Evolutionary conservation across 2,329 filamentous ascomycete genomes (phyloP), one percentile per base, ranked within the genome.

Genomic region (Ophiostoma tasmaniense): DNA sequence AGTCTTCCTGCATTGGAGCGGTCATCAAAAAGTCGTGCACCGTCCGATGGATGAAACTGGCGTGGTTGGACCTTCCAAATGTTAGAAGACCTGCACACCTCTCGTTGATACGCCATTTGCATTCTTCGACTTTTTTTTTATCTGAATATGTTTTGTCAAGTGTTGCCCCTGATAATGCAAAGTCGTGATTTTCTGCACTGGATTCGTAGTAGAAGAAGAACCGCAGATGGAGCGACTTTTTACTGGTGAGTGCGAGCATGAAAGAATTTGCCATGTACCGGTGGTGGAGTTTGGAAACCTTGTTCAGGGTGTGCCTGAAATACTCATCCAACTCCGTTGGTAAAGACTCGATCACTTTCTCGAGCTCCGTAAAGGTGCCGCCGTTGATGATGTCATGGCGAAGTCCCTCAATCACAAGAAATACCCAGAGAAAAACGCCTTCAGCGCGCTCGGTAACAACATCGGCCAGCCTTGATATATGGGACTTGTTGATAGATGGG

Each of bases 341-440:
- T 2, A 65, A 1, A 20, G 14, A 7, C 22, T 42, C 11, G 8
- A 65, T 17, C 6, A 39, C 14, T 28, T 25, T 11, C 20, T 5
- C 3, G 13, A 65, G 35, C n/a, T 42, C 62, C 6, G 22, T 6
- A 3, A 42, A 8, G 10, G 33, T 42, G 37, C 35, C 17, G 13
- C 35, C 11, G 62, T 65, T 42, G 20, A 17, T 14, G 3, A 28
- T 28, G 1, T 17, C 35, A 20, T 45, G 6, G 10, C 62, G 62
- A 2, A 42, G 13, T 4, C 20, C n/a, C 8, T 22, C 10, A 2
- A 20, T 8, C n/a, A 65, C 62, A 22, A 65, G 20, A 37, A 65
- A 39, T 3, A 65, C 37, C 62, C 62, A 65, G n/a, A 65, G 62
- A 8, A 65, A 65, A 13, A 65, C 62, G 35, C 62, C 62, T 17